Base-by-base conservation (phyloP, 208 protist species). In the Trypanosoma avium region DNA sequence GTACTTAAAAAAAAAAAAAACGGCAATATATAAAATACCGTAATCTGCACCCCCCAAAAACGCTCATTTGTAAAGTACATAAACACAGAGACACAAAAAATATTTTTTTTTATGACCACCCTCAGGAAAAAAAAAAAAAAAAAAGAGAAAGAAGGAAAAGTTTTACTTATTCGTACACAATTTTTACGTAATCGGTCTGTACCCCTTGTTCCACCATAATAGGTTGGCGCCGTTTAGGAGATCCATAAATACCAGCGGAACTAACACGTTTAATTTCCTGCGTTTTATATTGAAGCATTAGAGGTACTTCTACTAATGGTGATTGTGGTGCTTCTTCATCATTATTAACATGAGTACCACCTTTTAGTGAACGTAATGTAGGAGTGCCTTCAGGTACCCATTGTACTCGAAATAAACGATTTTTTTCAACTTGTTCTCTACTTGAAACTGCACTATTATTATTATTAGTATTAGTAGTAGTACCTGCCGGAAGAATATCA, bases 121-220 rank as follows among this genome's bases (percentile, higher is more conserved):
- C n/a, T n/a, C n/a, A n/a, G n/a, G n/a, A n/a, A n/a, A n/a, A 42
- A 42, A 13, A 42, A 2, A 42, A 42, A 42, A 42, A 9, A 42
- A 42, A 42, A 42, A 42, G 17, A 9, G 17, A 9, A 15, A 42
- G 7, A 9, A 42, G 36, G 36, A 13, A 9, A 1, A 13, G 10
- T 13, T 13, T 35, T 36, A 35, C 3, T 15, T 35, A 68, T 40
- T 69, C 56, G n/a, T 79, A 68, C 19, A 88, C 54, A 19, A 88
- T 85, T 38, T 68, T 82, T 17, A 88, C 79, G 10, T 81, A 77
- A 36, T 91, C 81, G 6, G 84, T 91, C 48, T 91, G 84, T 36
- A 86, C 79, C 0, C 42, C 73, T 1, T 55, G 67, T n/a, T 85
- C 75, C 30, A 74, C 70, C 26, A 36, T 79, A 13, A 32, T 33